phyloP scores from a whole-genome alignment of 495 filamentous ascomycete species.

The Daldinia concentrica region DNA sequence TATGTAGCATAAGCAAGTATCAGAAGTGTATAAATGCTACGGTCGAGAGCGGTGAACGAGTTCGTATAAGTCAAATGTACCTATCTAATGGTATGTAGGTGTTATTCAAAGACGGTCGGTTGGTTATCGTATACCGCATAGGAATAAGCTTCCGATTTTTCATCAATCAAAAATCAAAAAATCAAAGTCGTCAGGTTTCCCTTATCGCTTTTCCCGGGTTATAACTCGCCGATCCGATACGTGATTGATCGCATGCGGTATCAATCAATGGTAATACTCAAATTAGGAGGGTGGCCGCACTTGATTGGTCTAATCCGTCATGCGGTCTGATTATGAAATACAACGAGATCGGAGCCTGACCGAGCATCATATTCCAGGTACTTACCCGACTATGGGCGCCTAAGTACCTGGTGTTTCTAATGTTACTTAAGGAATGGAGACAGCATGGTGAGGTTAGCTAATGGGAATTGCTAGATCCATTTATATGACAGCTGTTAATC shows the following conservation, averaged over 20 bases:
- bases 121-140: slow-evolving; percentile 9
- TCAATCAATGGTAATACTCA: slow-evolving; percentile 37
- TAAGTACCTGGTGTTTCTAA: slow-evolving; percentile 5
- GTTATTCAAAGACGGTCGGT: too few relatives aligned
- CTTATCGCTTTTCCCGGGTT: slow-evolving; percentile 36
- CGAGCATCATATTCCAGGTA: slow-evolving; percentile 22
- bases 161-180: slow-evolving; percentile 30
- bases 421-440: slow-evolving; percentile 31
- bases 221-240: slow-evolving; percentile 40
- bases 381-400: neutral
- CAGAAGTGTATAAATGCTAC: neutral
- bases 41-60: neutral
- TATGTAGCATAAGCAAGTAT: neutral
- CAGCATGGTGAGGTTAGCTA: slow-evolving; percentile 32
- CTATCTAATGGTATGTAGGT: too few relatives aligned
- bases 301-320: slow-evolving; percentile 32
- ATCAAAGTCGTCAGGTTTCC: slow-evolving; percentile 7
- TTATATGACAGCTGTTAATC: slow-evolving; percentile 36
- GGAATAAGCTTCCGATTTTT: slow-evolving; percentile 10
- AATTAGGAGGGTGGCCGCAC: slow-evolving; percentile 18
- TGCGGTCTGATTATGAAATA: slow-evolving; percentile 40
- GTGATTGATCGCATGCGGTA: slow-evolving; percentile 40
- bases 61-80: neutral
- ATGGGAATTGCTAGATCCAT: slow-evolving; percentile 37
- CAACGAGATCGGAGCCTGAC: slow-evolving; percentile 45